Evolutionary conservation across 73 alveolate species (phyloP), one percentile per base, ranked within the genome.

Genomic region (Symbiodinium pilosum): DNA sequence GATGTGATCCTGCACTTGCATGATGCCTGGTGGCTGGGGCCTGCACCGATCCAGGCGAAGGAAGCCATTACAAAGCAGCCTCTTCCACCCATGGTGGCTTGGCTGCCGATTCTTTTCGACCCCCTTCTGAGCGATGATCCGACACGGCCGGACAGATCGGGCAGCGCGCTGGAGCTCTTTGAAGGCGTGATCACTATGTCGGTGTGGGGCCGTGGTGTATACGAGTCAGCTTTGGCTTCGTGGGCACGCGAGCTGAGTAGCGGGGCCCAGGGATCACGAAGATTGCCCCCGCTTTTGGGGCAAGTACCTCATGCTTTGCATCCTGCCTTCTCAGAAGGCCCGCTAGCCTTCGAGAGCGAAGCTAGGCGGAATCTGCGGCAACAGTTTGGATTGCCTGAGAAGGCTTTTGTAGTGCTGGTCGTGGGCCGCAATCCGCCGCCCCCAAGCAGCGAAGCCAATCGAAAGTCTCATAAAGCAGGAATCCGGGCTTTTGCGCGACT

Each of bases 11-110:
- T 91, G 75, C 97, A 91, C 47, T 71, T 91, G 54, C 97, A 91
- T 30, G 97, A 91, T 36, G 97, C 97, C 41, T 91, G 97, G 97
- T 91, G 97, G 97, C 88, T 91, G 5, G 97, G 97, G 54, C 97
- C 97, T 2, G 75, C 88, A n/a, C 97, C 97, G n/a, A 34, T 43
- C 41, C 54, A 71, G 11, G 88, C 71, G 56, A 41, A 34, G 16
- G 52, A 68, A 4, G 95, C 95, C 30, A 43, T 20, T 34, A 42
- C 20, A 1, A 34, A 20, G 14, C 40, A 34, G 38, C 51, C 16
- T 26, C 39, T 91, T 83, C 97, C 97, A 32, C 97, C 97, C 41
- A 28, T 91, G 81, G 81, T 91, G 39, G 47, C 97, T 2, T 91
- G 97, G 97, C 87, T 91, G 36, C 97, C 97, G 26, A 91, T 91